Evolutionary conservation across 345 rosid genomes (phyloP).

Genomic region (Moringa oleifera): DNA sequence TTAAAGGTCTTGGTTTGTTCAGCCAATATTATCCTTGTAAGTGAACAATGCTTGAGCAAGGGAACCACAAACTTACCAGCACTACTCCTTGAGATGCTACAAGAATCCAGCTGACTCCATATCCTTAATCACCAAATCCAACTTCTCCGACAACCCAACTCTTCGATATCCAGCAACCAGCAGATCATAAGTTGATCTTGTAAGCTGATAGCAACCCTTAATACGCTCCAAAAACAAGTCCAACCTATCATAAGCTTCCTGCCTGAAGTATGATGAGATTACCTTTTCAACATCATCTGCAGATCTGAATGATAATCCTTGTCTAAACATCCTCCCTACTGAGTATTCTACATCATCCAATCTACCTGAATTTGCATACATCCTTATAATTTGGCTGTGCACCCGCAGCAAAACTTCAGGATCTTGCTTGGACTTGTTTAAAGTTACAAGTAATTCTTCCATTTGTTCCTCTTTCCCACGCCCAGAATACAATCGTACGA

Average conservation of each 20-base stretch:
- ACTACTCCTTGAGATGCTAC: slow-evolving; percentile 5
- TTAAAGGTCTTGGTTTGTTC: no score
- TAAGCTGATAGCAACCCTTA: slow-evolving; percentile 20
- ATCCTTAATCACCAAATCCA: slow-evolving; percentile 24
- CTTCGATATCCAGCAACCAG: slow-evolving; percentile 35
- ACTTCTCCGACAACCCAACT: slow-evolving; percentile 25
- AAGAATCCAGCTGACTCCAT: slow-evolving; percentile 20
- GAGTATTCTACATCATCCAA: slow-evolving; percentile 39
- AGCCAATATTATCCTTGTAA: no score
- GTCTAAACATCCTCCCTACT: slow-evolving; percentile 37
- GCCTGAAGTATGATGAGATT: slow-evolving; percentile 33
- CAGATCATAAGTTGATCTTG: slow-evolving; percentile 30
- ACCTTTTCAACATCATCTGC: slow-evolving; percentile 33
- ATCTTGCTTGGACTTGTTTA: slow-evolving; percentile 14
- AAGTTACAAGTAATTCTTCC: slow-evolving; percentile 27
- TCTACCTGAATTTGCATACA: slow-evolving; percentile 28
- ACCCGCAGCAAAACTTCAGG: slow-evolving; percentile 16
- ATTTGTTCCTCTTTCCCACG: slow-evolving; percentile 23
- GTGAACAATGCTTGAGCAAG: no score
- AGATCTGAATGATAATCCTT: slow-evolving; percentile 27
- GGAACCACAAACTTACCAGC: background rate
- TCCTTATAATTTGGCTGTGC: slow-evolving; percentile 25
- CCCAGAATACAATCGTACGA: slow-evolving; percentile 18
- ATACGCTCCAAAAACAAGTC: slow-evolving; percentile 33
- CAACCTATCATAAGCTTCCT: slow-evolving; percentile 35